phyloP scores from a whole-genome alignment of 2,329 filamentous ascomycete species.

The Calonectria ilicicola region DNA sequence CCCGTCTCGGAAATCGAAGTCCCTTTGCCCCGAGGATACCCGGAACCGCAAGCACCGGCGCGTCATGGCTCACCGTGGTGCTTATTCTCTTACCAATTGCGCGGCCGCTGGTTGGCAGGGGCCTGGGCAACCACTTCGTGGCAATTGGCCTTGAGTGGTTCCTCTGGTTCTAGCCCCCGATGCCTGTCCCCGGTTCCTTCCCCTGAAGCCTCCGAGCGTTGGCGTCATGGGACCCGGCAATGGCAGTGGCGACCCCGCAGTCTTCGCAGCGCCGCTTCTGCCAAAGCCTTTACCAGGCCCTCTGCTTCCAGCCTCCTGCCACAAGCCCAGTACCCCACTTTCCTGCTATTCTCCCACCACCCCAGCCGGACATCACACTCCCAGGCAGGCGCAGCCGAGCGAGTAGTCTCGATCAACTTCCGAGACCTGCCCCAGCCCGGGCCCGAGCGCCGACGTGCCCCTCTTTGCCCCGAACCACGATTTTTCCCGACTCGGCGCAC shows the following conservation, averaged over 20 bases:
- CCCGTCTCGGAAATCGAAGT: slow-evolving; percentile 40
- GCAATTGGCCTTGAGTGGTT: slow-evolving; percentile 22
- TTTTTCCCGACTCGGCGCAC: slow-evolving; percentile 37
- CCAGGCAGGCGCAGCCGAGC: slow-evolving; percentile 26
- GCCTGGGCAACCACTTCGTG: slow-evolving; percentile 20
- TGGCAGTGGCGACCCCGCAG: slow-evolving; percentile 44
- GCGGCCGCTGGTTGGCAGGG: slow-evolving; percentile 44
- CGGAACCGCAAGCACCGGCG: slow-evolving; percentile 37
- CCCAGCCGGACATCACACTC: slow-evolving; percentile 20
- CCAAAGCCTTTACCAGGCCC: background rate
- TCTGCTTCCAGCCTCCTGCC: slow-evolving; percentile 6
- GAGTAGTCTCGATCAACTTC: slow-evolving; percentile 25
- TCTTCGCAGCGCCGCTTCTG: slow-evolving; percentile 7
- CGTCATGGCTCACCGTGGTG: slow-evolving; percentile 39
- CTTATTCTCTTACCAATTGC: slow-evolving; percentile 47
- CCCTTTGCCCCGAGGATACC: slow-evolving; percentile 43
- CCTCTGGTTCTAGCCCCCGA: slow-evolving; percentile 26
- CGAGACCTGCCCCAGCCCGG: slow-evolving; percentile 33
- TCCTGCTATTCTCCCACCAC: slow-evolving; percentile 7
- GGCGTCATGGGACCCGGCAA: slow-evolving; percentile 41
- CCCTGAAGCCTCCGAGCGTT: slow-evolving; percentile 33
- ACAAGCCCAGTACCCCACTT: slow-evolving; percentile 17
- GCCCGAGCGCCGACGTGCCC: slow-evolving; percentile 35
- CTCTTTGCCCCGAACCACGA: slow-evolving; percentile 36
- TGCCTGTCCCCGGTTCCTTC: slow-evolving; percentile 34